Conservation (phyloP, 2,329 filamentous ascomycete species). For the Pseudogymnoascus sp. region DNA sequence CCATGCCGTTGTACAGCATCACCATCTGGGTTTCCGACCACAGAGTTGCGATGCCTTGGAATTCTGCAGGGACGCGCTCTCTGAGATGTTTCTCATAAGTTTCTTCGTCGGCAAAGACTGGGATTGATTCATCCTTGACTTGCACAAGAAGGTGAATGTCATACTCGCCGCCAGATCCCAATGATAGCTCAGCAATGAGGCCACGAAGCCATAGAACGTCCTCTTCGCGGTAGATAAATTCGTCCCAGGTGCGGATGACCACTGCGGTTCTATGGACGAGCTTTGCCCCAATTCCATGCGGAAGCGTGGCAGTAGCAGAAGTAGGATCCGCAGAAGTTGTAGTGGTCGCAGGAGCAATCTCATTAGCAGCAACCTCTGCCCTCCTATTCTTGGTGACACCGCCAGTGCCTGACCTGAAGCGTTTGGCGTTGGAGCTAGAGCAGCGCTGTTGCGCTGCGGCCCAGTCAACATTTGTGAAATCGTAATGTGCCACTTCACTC, state of each 20-base stretch:
- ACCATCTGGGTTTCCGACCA: constrained; percentile 95
- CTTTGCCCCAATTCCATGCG: constrained; percentile 18
- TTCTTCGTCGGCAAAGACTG: constrained; percentile 69
- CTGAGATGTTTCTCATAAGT: constrained; percentile 59
- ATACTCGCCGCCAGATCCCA: constrained; percentile 79
- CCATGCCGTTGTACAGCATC: constrained; percentile 78
- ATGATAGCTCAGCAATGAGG: constrained; percentile 71
- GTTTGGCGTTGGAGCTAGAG: constrained; percentile 57
- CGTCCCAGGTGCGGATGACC: constrained; percentile 74
- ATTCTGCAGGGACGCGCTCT: constrained; percentile 69
- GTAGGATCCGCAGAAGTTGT: background rate
- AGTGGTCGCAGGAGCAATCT: background rate
- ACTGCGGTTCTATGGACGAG: constrained; percentile 60
- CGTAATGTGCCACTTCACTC: constrained; percentile 61
- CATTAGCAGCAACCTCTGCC: background rate
- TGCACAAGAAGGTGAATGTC: constrained; percentile 80
- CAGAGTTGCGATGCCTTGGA: constrained; percentile 77
- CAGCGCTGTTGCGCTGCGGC: constrained; percentile 69
- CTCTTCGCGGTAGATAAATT: constrained; percentile 69
- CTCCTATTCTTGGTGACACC: background rate
- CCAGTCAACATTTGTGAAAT: constrained; percentile 73
- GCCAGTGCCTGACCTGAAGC: constrained; percentile 40
- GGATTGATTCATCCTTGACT: constrained; percentile 67
- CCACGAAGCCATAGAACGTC: constrained; percentile 76
- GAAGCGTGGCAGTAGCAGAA: background rate